Percentiles rank a stretch among this genome's conserved stretches.
These are phyloP conservation scores for Hevea brasiliensis DNA, from an alignment of 345 rosid species.

Conservation along the genomic window DNA sequence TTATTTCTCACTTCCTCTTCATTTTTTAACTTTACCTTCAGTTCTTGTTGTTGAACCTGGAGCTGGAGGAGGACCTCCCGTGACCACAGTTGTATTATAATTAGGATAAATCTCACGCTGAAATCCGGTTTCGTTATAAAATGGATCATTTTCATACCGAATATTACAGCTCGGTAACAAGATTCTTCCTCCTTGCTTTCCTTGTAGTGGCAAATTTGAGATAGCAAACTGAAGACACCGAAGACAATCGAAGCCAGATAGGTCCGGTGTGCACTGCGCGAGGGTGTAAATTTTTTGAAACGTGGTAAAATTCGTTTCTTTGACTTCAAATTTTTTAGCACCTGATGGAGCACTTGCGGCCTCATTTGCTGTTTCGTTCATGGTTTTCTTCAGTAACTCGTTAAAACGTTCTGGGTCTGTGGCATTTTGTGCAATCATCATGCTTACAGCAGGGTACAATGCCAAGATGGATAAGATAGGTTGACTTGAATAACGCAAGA, in stretches of 20 bases:
- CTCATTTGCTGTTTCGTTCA: conserved; percentile 7
- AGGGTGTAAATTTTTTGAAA: conserved; percentile 26
- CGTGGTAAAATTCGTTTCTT: conserved; percentile 12
- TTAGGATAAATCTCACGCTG: too few species aligned
- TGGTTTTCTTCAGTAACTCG: background rate
- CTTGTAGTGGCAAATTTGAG: conserved; percentile 14
- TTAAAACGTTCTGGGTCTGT: conserved; percentile 17
- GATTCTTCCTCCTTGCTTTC: conserved; percentile 33
- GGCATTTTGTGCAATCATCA: background rate
- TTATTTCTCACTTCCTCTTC: too few species aligned
- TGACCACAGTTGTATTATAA: too few species aligned
- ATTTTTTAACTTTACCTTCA: too few species aligned
- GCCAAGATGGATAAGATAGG: background rate
- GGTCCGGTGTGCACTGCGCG: too few species aligned
- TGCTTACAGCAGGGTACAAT: accelerated
- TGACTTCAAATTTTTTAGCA: conserved; percentile 34
- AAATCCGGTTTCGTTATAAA: conserved; percentile 19
- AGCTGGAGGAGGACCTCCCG: too few species aligned
- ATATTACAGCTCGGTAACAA: conserved; percentile 37
- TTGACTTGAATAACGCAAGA: background rate
- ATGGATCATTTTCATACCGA: conserved; percentile 30
- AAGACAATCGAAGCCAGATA: conserved; percentile 25
- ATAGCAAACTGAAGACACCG: conserved; percentile 32
- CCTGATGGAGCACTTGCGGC: conserved; percentile 25
- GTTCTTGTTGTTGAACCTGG: too few species aligned